A percentile compares a stretch with the other conserved stretches of the same genome.
Conservation (phyloP, 2,329 filamentous ascomycete genomes). For the Didymella lethalis region DNA sequence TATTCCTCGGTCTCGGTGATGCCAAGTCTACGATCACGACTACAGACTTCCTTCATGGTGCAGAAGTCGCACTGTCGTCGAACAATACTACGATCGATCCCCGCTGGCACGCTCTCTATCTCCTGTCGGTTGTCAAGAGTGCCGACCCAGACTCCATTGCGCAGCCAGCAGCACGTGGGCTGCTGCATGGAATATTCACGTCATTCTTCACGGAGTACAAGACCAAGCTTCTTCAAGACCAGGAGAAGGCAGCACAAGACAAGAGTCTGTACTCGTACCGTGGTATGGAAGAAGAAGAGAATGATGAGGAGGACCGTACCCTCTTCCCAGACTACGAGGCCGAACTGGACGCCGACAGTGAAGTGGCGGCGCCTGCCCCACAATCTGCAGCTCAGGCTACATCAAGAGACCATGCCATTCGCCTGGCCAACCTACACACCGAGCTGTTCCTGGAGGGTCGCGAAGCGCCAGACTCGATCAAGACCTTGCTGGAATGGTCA, state of each 20-base stretch:
- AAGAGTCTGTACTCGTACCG: constrained; percentile 84
- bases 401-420: constrained; percentile 46
- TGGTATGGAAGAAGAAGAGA: constrained; percentile 79
- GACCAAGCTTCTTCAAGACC: constrained; percentile 76
- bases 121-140: constrained; percentile 35
- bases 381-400: constrained; percentile 23
- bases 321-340: constrained; percentile 82
- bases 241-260: constrained; percentile 75
- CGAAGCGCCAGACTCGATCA: constrained; percentile 36
- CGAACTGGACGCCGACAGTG: constrained; percentile 49
- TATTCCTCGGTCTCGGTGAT: constrained; percentile 41
- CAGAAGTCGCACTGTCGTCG: constrained; percentile 32
- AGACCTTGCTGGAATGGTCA: constrained; percentile 43
- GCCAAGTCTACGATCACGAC: constrained; percentile 24
- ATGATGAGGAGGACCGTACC: constrained; percentile 78
- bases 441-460: constrained; percentile 39
- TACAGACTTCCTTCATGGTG: constrained; percentile 26
- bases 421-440: constrained; percentile 45
- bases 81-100: constrained; percentile 39
- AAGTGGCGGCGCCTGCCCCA: constrained; percentile 18
- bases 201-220: constrained; percentile 83
- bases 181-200: constrained; percentile 72
- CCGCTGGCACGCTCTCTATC: constrained; percentile 49
- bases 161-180: constrained; percentile 39
- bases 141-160: constrained; percentile 32